Percentiles rank a stretch among this genome's conserved stretches.
Conservation (phyloP, 306 rosid genomes). For the Medicago truncatula region MtrunA17r5.0-ANR NC_053048.1:33790501-33791000, state of each 20-base stretch:
- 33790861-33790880: background rate
- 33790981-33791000: no score
- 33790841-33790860: background rate
- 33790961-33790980: no score
- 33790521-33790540: constrained; percentile 43
- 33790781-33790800: constrained; percentile 29
- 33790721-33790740: constrained; percentile 2
- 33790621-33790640: constrained; percentile 42
- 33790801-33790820: constrained; percentile 1
- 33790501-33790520: constrained; percentile 39
- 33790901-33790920: background rate
- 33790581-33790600: constrained; percentile 31
- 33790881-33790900: no score
- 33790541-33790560: constrained; percentile 37
- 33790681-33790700: constrained; percentile 33
- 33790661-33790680: constrained; percentile 29
- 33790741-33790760: constrained; percentile 26
- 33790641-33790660: constrained; percentile 27
- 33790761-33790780: background rate
- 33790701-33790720: constrained; percentile 23
- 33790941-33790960: background rate
- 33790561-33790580: constrained; percentile 43
- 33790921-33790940: background rate
- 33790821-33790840: constrained; percentile 34
- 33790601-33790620: constrained; percentile 41